These are phyloP conservation scores for Stephanocyclus meneghinianus DNA, from an alignment of 352 stramenopile genomes.

Conservation along the genomic window DNA sequence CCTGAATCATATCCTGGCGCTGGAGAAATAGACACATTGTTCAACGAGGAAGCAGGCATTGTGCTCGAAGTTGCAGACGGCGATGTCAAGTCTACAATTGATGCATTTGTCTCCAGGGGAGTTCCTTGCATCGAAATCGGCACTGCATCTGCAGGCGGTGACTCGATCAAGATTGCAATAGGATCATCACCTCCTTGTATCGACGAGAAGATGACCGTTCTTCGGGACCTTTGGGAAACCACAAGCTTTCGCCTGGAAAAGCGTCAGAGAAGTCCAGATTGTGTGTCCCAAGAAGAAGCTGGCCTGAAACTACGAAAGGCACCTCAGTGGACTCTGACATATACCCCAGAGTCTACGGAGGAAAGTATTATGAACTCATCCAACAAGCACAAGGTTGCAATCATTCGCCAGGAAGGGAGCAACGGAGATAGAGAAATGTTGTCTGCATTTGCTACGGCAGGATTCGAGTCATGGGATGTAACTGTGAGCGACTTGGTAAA, in stretches of 20 bases:
- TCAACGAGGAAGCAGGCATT: slow-evolving; percentile 96
- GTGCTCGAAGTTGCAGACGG: slow-evolving; percentile 91
- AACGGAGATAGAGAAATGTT: slow-evolving; percentile 99
- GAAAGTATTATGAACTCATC: slow-evolving; percentile 83
- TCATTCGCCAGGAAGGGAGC: slow-evolving; percentile 97
- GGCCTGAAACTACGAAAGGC: slow-evolving; percentile 86
- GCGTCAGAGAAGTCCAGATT: slow-evolving; percentile 94
- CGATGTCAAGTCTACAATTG: slow-evolving; percentile 83
- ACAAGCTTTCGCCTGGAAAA: slow-evolving; percentile 98
- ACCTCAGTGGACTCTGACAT: slow-evolving; percentile 90
- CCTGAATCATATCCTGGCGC: slow-evolving; percentile 55
- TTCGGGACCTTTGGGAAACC: slow-evolving; percentile 97
- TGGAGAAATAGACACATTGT: slow-evolving; percentile 84
- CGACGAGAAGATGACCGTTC: slow-evolving; percentile 78
- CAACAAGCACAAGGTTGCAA: slow-evolving; percentile 90
- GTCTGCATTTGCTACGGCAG: slow-evolving; percentile 93
- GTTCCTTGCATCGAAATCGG: slow-evolving; percentile 90
- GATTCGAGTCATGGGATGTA: slow-evolving; percentile 98
- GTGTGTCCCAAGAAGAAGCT: slow-evolving; percentile 92
- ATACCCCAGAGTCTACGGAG: slow-evolving; percentile 85
- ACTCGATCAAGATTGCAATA: slow-evolving; percentile 89
- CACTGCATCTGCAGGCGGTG: slow-evolving; percentile 82
- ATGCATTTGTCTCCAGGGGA: slow-evolving; percentile 85
- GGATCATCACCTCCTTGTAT: slow-evolving; percentile 84
- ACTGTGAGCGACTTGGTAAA: slow-evolving; percentile 94